phyloP scores from a whole-genome alignment of 148 eudicot species.

The Diospyros lotus region DNA sequence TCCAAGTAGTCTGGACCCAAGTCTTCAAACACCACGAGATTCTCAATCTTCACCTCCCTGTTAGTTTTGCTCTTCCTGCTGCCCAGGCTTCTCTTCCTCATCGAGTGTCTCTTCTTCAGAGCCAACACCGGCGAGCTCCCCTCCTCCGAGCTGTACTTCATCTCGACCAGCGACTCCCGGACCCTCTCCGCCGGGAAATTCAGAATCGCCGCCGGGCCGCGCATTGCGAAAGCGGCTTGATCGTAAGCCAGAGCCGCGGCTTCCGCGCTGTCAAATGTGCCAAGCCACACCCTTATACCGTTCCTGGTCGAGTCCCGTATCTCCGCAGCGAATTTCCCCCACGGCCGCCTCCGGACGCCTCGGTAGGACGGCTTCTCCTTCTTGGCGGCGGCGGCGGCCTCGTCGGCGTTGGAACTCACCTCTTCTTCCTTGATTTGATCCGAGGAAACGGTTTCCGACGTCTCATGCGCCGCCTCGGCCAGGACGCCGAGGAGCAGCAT shows the following conservation, averaged over 20 bases:
- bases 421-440: conserved; percentile 32
- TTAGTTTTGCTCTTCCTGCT: conserved; percentile 16
- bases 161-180: conserved; percentile 45
- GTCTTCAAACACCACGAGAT: conserved; percentile 68
- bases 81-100: conserved; percentile 33
- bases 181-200: conserved; percentile 68
- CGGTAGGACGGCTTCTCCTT: conserved; percentile 32
- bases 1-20: conserved; percentile 74
- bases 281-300: conserved; percentile 73
- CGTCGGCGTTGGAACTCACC: conserved; percentile 26
- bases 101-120: conserved; percentile 49
- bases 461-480: conserved; percentile 14
- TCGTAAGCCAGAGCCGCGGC: conserved; percentile 73
- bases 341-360: conserved; percentile 66
- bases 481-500: conserved; percentile 58
- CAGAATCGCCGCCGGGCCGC: conserved; percentile 48
- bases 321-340: conserved; percentile 83
- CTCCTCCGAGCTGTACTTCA: conserved; percentile 27
- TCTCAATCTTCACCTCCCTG: conserved; percentile 17
- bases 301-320: conserved; percentile 76
- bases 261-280: conserved; percentile 72
- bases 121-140: conserved; percentile 64
- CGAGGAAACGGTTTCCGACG: conserved; percentile 9
- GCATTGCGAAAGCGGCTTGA: conserved; percentile 65
- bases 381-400: conserved; percentile 2